Evolutionary conservation across 306 rosid genomes (phyloP), one percentile per base, ranked within the genome.

Genomic region (Gastrolobium villosum): DNA sequence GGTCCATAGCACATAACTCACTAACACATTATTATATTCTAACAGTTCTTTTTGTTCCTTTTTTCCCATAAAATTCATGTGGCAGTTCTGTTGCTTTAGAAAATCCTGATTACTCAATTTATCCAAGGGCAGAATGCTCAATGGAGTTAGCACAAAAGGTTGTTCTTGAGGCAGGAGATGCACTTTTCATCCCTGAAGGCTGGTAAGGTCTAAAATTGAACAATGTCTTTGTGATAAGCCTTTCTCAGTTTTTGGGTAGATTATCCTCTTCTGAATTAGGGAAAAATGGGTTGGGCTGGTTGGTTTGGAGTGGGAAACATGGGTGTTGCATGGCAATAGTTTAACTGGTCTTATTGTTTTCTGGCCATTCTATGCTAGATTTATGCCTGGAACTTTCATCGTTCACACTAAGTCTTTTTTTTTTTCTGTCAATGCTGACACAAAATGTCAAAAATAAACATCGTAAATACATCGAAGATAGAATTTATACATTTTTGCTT

Each of bases 171-270:
- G 93, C 91, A 39, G 99, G 99, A 39, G 97, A 95, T 71, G 96
- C 97, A 68, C 90, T 95, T 82, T 95, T 91, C 84, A 91, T 95
- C 84, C 99, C 99, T 31, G 98, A 93, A 93, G 99, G 99, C 85
- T 93, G 97, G 99, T 93, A 83, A 86, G 92, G 31, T 81, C 76
- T 65, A 34, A 59, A 59, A 34, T 78, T 76, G 75, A 63, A 35
- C 63, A 44, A 39, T 31, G 39, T 78, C 49, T 76, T 70, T 71
- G 37, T 70, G 74, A 75, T 77, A 72, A 63, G 70, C 65, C 66
- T 66, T 84, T 57, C 78, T 66, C 59, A 1, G 46, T 35, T 73
- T 71, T 30, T 48, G 1, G 71, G 72, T 45, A 53, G 79, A 53
- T 62, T 78, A 72, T 50, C 52, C 79, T 76, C 11, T 55, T 74